A percentile compares a stretch with the other conserved stretches of the same genome.
Evolutionary conservation across 495 filamentous ascomycete genomes (phyloP).

Genomic region (Bacidia gigantensis): DNA sequence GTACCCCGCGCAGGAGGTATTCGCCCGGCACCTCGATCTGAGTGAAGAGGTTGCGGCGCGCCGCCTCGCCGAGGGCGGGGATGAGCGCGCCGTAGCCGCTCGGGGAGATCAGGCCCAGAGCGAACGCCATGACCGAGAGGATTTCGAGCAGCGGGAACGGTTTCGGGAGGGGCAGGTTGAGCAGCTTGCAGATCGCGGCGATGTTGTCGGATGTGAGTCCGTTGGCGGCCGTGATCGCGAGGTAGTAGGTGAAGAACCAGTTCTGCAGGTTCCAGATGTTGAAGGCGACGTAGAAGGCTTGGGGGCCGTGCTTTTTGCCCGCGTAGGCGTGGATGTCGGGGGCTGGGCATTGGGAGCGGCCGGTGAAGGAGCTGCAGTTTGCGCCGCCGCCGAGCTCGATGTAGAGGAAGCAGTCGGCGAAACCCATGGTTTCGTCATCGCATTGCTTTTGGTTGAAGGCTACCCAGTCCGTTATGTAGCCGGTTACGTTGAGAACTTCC

Average conservation of each 20-base stretch:
- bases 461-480: conserved; percentile 8
- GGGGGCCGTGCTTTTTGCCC: background rate
- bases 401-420: conserved; percentile 10
- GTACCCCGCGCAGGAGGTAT: conserved; percentile 1
- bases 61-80: background rate
- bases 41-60: background rate
- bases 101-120: conserved; percentile 6
- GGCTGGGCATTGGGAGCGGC: background rate
- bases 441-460: conserved; percentile 7
- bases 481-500: conserved; percentile 10
- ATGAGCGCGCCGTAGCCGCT: conserved; percentile 1
- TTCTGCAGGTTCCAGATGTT: conserved; percentile 7
- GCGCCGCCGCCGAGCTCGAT: background rate
- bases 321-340: background rate
- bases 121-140: conserved; percentile 1
- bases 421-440: conserved; percentile 1
- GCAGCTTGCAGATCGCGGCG: background rate
- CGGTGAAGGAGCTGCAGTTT: background rate
- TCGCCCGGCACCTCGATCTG: conserved; percentile 4
- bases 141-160: conserved; percentile 2
- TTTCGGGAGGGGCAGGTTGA: background rate
- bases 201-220: conserved; percentile 4
- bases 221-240: background rate
- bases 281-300: conserved; percentile 3
- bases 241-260: conserved; percentile 4